Evolutionary conservation across 192 early-diverging fungal species (phyloP), one percentile per base, ranked within the genome.

Genomic region (Chytriomyces confervae): DNA sequence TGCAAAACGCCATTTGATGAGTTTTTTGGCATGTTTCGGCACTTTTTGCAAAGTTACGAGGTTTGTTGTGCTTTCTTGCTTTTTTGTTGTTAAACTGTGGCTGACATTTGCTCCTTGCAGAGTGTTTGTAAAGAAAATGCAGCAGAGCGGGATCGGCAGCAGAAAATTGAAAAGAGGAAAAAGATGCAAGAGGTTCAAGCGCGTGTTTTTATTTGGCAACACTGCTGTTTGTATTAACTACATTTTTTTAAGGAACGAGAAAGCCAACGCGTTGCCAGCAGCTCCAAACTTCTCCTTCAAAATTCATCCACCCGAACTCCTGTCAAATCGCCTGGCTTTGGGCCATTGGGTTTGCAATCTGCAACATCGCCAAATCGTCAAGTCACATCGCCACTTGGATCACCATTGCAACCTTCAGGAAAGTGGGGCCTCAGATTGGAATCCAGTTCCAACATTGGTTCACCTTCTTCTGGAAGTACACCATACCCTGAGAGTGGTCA

Each of bases 21-120:
- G 45, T 86, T 86, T 77, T 82, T 86, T 53, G 18, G 20, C 8
- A 65, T 86, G 20, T 86, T 86, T 69, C 71, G 60, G 29, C 50
- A 73, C 2, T 86, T 86, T 80, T 46, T 83, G 60, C 62, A 70
- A 45, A 66, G 67, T 18, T 86, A 78, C 67, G 62, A 81, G 72
- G 84, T 85, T 46, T 20, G 76, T 60, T 16, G 18, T 5, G 23
- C 20, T 60, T 3, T 9, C 46, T 16, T 62, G n/a, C 50, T 74
- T 20, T 63, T 5, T 18, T 36, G 43, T 36, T 69, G 10, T 16
- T 74, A 1, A 5, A 23, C 50, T 50, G 70, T 5, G 24, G 27
- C 46, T 61, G 48, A 46, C 16, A 8, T 36, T 64, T 9, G 11
- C 5, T 76, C 77, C 20, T n/a, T 9, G 1, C 71, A 84, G 83